Evolutionary conservation across 179 eudicot species (phyloP).

Genomic region (Beta corolliflora): DNA sequence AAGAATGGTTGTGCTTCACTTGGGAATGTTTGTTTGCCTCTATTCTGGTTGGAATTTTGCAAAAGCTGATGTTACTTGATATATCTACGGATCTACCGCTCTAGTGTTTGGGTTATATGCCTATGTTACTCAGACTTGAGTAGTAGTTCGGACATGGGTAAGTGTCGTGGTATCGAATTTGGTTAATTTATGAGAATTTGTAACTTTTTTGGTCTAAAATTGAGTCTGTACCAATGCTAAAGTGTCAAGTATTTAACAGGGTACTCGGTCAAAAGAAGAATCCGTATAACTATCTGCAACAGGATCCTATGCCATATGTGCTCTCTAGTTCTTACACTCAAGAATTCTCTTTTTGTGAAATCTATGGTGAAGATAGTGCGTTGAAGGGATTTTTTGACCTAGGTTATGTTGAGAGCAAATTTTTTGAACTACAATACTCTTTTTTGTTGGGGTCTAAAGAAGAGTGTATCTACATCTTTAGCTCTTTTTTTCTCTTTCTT

Average conservation of each 20-base stretch:
- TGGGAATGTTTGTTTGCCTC: not conserved
- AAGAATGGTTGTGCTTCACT: not conserved
- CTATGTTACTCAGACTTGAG: not conserved
- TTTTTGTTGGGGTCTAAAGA: not conserved
- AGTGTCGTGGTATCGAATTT: not conserved
- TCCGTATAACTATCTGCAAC: no score
- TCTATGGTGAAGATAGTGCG: not conserved
- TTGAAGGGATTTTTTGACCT: not conserved
- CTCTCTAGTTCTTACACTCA: not conserved
- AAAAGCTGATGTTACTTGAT: not conserved
- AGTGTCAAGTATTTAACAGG: no score
- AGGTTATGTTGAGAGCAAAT: not conserved
- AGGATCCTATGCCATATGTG: not conserved
- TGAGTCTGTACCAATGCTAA: no score
- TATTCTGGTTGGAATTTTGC: not conserved
- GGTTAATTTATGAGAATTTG: not conserved
- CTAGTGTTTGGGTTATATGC: not conserved
- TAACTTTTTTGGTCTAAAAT: not conserved
- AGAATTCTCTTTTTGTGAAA: not conserved
- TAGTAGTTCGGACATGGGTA: not conserved
- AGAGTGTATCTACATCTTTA: not conserved
- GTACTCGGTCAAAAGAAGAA: no score
- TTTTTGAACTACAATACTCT: not conserved
- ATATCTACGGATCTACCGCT: not conserved
- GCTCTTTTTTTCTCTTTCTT: not conserved